Conservation (phyloP, 1,284 basidiomycete species). For the Cerrena zonata region DNA sequence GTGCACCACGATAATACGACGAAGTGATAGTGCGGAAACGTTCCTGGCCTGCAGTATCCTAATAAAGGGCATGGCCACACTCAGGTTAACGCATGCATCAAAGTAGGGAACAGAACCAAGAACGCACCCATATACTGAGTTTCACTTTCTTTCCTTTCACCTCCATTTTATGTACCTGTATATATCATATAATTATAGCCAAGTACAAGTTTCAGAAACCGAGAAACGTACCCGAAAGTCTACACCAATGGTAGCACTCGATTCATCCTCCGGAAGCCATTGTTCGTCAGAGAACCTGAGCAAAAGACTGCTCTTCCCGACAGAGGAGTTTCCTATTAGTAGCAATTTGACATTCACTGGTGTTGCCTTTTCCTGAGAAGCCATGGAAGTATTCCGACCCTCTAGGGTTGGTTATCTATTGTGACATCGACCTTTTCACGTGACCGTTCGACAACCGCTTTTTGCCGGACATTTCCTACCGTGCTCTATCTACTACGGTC, state of each 20-base stretch:
- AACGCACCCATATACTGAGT: conserved; percentile 72
- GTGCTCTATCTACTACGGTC: too few species aligned
- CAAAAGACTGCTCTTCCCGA: conserved; percentile 86
- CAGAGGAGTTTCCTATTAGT: conserved; percentile 83
- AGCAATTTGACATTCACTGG: conserved; percentile 67
- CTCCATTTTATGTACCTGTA: conserved; percentile 78
- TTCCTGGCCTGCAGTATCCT: conserved; percentile 91
- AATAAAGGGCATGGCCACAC: too few species aligned
- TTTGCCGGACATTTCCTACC: too few species aligned
- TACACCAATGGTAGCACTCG: conserved; percentile 88
- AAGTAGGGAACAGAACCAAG: conserved; percentile 3
- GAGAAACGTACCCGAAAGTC: conserved; percentile 69
- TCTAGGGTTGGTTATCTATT: too few species aligned
- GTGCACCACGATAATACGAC: conserved; percentile 88
- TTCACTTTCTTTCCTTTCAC: conserved; percentile 75
- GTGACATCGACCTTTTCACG: too few species aligned
- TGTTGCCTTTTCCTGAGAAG: conserved; percentile 12
- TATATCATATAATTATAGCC: background rate
- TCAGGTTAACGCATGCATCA: too few species aligned
- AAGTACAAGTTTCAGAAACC: background rate
- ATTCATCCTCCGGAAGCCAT: conserved; percentile 92
- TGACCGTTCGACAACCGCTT: too few species aligned
- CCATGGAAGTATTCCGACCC: conserved; percentile 3
- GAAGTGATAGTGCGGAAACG: conserved; percentile 88
- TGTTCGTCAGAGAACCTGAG: conserved; percentile 94